These are phyloP conservation scores for Pezicula neosporulosa DNA, from an alignment of 2,329 filamentous ascomycete genomes.

Conservation along the genomic window DNA sequence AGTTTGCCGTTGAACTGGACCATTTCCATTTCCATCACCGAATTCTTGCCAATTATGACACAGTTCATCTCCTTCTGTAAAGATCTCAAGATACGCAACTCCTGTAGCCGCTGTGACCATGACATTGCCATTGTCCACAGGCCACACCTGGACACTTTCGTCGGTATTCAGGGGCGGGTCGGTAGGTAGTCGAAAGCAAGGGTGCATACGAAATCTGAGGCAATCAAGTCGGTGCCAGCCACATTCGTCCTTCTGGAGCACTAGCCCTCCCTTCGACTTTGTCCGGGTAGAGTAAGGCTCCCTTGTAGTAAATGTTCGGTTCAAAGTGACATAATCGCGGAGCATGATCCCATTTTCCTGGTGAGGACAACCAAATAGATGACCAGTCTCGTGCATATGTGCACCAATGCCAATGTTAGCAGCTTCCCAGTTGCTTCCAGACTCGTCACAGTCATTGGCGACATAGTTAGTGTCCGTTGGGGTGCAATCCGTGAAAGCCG, in stretches of 20 bases:
- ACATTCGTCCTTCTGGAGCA: slow-evolving; percentile 78
- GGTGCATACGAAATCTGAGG: slow-evolving; percentile 84
- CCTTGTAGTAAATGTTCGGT: slow-evolving; percentile 75
- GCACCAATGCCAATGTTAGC: slow-evolving; percentile 91
- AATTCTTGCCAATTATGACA: slow-evolving; percentile 84
- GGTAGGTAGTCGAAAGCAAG: slow-evolving; percentile 80
- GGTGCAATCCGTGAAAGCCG: slow-evolving; percentile 87
- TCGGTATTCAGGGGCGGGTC: slow-evolving; percentile 65
- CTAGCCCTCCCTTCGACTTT: slow-evolving; percentile 74
- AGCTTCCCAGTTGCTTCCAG: slow-evolving; percentile 92
- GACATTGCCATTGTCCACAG: slow-evolving; percentile 72
- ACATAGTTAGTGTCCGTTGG: slow-evolving; percentile 77
- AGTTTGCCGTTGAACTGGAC: slow-evolving; percentile 66
- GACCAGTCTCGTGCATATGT: slow-evolving; percentile 87
- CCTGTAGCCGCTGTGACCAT: slow-evolving; percentile 77
- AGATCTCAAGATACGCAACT: slow-evolving; percentile 82
- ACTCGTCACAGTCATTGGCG: slow-evolving; percentile 82
- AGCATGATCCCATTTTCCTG: slow-evolving; percentile 92
- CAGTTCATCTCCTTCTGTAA: slow-evolving; percentile 72
- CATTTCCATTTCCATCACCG: slow-evolving; percentile 54
- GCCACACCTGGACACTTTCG: slow-evolving; percentile 80
- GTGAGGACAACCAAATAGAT: slow-evolving; percentile 85
- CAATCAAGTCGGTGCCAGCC: slow-evolving; percentile 87
- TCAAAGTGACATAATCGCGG: slow-evolving; percentile 79
- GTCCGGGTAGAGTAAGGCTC: slow-evolving; percentile 88